A percentile compares a stretch with the other conserved stretches of the same genome.
phyloP scores from a whole-genome alignment of 2,329 filamentous ascomycete species.

The Tolypocladium pustulatum region DNA sequence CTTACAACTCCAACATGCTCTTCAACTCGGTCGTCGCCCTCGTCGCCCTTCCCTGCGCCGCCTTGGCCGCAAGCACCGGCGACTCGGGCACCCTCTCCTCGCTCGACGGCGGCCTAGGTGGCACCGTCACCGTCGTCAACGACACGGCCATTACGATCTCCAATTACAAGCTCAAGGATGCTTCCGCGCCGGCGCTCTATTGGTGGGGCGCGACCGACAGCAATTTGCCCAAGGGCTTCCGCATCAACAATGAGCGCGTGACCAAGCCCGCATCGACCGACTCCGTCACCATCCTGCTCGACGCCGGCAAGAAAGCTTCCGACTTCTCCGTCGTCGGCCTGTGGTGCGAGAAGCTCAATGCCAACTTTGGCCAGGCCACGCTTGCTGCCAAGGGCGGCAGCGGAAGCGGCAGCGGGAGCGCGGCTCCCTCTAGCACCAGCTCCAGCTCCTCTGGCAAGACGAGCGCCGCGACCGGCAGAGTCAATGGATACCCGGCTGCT shows the following conservation, averaged over 20 bases:
- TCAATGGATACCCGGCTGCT: neutral
- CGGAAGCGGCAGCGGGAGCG: neutral
- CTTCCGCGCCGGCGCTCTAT: conserved; percentile 15
- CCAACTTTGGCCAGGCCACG: conserved; percentile 13
- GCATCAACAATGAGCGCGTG: conserved; percentile 14
- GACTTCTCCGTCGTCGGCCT: conserved; percentile 12
- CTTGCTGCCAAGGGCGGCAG: conserved; percentile 1
- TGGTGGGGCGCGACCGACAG: conserved; percentile 14
- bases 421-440: neutral
- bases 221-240: conserved; percentile 12
- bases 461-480: neutral
- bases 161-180: conserved; percentile 13
- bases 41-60: conserved; percentile 3
- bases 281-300: conserved; percentile 10
- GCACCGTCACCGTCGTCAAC: conserved; percentile 11
- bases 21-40: neutral
- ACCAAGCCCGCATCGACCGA: conserved; percentile 6
- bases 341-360: conserved; percentile 13
- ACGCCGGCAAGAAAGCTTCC: conserved; percentile 11
- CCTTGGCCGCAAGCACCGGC: conserved; percentile 6
- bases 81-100: conserved; percentile 9
- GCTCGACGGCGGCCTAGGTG: conserved; percentile 14
- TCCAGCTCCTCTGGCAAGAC: neutral
- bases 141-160: conserved; percentile 10
- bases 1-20: neutral